Evolutionary conservation across 129 eudicot genomes (phyloP).

Genomic region (Chrysanthemum lavandulifolium): DNA sequence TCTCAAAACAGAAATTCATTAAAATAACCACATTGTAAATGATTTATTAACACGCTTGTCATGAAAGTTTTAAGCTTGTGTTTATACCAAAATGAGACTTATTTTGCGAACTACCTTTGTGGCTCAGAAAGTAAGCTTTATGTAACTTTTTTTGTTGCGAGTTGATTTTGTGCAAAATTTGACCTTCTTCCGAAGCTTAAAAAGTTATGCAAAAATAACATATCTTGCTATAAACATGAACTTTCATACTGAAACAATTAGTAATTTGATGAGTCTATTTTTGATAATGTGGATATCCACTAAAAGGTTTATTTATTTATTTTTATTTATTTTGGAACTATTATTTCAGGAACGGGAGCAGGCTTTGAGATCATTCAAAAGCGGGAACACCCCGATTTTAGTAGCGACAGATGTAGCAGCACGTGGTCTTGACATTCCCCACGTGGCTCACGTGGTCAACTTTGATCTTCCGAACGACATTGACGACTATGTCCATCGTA

Average conservation of each 20-base stretch:
- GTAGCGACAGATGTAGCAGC: slow-evolving; percentile 98
- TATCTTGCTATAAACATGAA: too few relatives aligned
- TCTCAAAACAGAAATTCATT: too few relatives aligned
- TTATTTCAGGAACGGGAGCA: slow-evolving; percentile 73
- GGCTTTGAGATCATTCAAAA: slow-evolving; percentile 87
- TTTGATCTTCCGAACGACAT: slow-evolving; percentile 95
- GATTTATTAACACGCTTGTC: too few relatives aligned
- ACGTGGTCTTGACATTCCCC: slow-evolving; percentile 94
- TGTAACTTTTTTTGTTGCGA: too few relatives aligned
- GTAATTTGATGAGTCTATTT: background rate
- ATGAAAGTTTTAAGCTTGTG: too few relatives aligned
- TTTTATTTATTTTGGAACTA: slow-evolving; percentile 11
- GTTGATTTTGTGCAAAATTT: too few relatives aligned
- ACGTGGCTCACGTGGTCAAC: slow-evolving; percentile 91
- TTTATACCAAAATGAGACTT: too few relatives aligned
- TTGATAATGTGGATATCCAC: background rate
- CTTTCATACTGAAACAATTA: background rate
- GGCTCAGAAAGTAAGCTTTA: too few relatives aligned
- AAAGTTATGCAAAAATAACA: too few relatives aligned
- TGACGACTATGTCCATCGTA: slow-evolving; percentile 93
- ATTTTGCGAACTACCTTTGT: too few relatives aligned
- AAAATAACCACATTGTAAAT: too few relatives aligned
- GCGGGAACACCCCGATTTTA: slow-evolving; percentile 78
- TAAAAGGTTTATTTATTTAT: background rate
- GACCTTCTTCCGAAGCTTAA: too few relatives aligned